These are phyloP conservation scores for Penicillium sp. DNA, from an alignment of 2,329 filamentous ascomycete species.

Conservation along the genomic window DNA sequence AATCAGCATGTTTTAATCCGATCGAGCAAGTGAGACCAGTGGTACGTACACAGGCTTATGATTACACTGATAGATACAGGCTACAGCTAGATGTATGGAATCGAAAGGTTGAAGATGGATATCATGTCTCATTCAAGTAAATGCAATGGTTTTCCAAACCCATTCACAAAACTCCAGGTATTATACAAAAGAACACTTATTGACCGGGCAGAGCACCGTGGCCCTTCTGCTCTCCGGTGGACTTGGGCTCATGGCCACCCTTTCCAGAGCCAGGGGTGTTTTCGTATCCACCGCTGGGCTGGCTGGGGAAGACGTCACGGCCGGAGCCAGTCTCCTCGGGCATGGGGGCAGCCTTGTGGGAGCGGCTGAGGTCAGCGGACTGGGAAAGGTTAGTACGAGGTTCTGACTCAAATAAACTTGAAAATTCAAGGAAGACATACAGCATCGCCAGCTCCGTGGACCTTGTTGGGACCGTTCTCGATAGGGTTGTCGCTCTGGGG, in stretches of 20 bases:
- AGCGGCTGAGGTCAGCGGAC: conserved; percentile 33
- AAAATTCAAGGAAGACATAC: conserved; percentile 20
- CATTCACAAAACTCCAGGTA: background rate
- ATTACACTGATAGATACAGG: background rate
- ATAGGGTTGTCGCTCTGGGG: conserved; percentile 44
- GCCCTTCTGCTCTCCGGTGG: conserved; percentile 39
- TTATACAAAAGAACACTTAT: background rate
- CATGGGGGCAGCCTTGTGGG: conserved; percentile 36
- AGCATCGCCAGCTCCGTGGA: conserved; percentile 37
- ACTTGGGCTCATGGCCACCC: conserved; percentile 40
- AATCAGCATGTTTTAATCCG: background rate
- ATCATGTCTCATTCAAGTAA: background rate
- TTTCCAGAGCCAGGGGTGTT: conserved; percentile 36
- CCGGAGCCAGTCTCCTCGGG: conserved; percentile 36
- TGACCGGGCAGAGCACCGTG: conserved; percentile 24
- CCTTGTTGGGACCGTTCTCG: conserved; percentile 34
- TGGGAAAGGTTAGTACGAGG: conserved; percentile 13
- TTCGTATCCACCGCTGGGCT: conserved; percentile 23
- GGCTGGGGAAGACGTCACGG: conserved; percentile 28
- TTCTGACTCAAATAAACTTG: background rate
- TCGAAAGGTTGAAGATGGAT: background rate
- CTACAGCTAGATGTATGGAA: background rate
- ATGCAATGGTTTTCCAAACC: background rate
- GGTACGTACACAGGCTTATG: too few relatives aligned
- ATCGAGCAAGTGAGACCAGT: background rate